A percentile compares a stretch with the other conserved stretches of the same genome.
These are phyloP conservation scores for Chaetomium fimeti DNA, from an alignment of 495 filamentous ascomycete species.

Conservation along the genomic window DNA sequence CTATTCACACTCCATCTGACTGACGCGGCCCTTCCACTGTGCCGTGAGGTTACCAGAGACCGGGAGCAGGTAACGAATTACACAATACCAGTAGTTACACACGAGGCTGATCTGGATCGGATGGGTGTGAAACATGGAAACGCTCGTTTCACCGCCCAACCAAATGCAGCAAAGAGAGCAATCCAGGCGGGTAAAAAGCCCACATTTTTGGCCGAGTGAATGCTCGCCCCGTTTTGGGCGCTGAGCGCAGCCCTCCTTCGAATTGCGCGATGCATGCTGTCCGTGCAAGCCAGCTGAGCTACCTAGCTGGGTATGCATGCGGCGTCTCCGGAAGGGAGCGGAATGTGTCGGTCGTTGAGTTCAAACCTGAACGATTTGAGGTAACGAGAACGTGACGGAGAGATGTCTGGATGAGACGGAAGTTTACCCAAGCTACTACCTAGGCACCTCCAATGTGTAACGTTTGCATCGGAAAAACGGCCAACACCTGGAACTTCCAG, in stretches of 20 bases:
- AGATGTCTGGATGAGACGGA: neutral
- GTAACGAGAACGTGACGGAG: no score
- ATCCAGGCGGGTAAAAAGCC: constrained; percentile 1
- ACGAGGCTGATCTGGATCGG: constrained; percentile 5
- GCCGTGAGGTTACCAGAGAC: neutral
- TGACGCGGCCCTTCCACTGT: constrained; percentile 1
- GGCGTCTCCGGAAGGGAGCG: constrained; percentile 7
- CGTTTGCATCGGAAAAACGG: neutral
- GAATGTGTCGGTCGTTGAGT: neutral
- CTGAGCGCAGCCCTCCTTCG: constrained; percentile 10
- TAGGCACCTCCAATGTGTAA: no score
- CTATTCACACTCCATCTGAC: constrained; percentile 6
- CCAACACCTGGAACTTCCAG: neutral
- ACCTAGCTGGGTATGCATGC: constrained; percentile 1
- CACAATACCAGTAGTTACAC: no score
- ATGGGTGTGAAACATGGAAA: constrained; percentile 1
- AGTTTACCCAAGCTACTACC: neutral
- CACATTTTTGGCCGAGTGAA: neutral
- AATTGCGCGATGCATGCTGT: constrained; percentile 18
- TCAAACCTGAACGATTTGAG: no score
- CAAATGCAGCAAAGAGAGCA: neutral
- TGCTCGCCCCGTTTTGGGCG: constrained; percentile 1
- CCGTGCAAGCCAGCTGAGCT: neutral
- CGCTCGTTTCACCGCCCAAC: constrained; percentile 12
- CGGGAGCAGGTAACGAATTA: neutral